Evolutionary conservation across 768 basidiomycete genomes (phyloP).

Genomic region (Hericium erinaceus): DNA sequence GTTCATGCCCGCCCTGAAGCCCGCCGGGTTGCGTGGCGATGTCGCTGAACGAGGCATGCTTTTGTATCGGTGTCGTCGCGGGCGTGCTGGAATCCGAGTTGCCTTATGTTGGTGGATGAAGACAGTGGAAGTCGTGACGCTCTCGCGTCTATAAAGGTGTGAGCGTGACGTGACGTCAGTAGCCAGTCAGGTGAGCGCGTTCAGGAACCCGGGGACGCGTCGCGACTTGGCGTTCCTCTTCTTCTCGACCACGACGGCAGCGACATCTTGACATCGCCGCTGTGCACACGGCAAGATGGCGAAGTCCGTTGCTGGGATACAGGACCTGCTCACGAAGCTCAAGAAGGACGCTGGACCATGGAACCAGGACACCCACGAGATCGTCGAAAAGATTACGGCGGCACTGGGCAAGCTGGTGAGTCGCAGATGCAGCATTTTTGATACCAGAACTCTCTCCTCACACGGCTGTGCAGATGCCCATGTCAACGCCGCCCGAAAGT

Average conservation of each 20-base stretch:
- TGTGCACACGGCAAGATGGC: slow-evolving; percentile 1
- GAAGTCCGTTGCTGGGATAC: not conserved
- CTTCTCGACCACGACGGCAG: not conserved
- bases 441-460: not conserved
- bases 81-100: not conserved
- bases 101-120: not conserved
- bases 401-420: not conserved
- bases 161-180: slow-evolving; percentile 3
- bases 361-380: slow-evolving; percentile 10
- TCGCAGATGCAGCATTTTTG: not conserved
- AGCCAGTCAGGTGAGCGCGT: not conserved
- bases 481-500: not conserved
- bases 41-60: not conserved
- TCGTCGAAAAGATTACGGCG: not conserved
- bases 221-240: not conserved
- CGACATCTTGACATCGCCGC: not conserved
- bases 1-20: not conserved
- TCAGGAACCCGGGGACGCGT: not conserved
- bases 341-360: slow-evolving; percentile 14
- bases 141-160: not conserved
- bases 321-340: slow-evolving; percentile 4
- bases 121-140: not conserved
- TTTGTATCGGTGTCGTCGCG: not conserved
- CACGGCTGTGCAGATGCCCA: not conserved
- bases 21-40: not conserved